These are phyloP conservation scores for Penicillium glabrum DNA, from an alignment of 2,329 filamentous ascomycete genomes.

Conservation along the genomic window DNA sequence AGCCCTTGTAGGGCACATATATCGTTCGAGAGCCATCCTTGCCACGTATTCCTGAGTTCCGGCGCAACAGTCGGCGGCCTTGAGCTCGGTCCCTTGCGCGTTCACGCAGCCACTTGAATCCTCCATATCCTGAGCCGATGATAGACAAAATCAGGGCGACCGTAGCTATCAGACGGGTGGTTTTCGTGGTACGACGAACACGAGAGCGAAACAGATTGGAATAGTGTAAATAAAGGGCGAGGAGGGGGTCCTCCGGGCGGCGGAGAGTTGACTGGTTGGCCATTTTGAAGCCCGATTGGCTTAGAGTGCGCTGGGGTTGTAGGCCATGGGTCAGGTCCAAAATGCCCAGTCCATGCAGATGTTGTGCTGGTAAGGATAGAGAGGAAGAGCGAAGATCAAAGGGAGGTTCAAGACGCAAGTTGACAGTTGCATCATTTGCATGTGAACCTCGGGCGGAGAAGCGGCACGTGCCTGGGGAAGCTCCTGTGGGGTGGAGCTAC, in stretches of 20 bases:
- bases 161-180: conserved; percentile 72
- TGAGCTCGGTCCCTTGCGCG: conserved; percentile 77
- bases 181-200: conserved; percentile 65
- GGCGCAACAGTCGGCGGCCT: conserved; percentile 76
- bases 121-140: conserved; percentile 74
- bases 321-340: conserved; percentile 8
- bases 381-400: not conserved
- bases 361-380: not conserved
- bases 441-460: conserved; percentile 28
- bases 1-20: conserved; percentile 86
- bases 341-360: not conserved
- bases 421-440: conserved; percentile 25
- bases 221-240: conserved; percentile 58
- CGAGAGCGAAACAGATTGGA: conserved; percentile 49
- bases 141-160: conserved; percentile 76
- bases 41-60: conserved; percentile 88
- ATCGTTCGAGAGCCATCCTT: conserved; percentile 95
- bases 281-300: conserved; percentile 54
- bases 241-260: conserved; percentile 65
- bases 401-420: not conserved
- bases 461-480: conserved; percentile 22
- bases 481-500: not conserved
- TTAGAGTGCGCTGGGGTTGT: not conserved
- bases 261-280: conserved; percentile 83
- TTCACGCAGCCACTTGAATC: conserved; percentile 73